phyloP scores from a whole-genome alignment of 345 rosid species.

The Sapria himalayana region DNA sequence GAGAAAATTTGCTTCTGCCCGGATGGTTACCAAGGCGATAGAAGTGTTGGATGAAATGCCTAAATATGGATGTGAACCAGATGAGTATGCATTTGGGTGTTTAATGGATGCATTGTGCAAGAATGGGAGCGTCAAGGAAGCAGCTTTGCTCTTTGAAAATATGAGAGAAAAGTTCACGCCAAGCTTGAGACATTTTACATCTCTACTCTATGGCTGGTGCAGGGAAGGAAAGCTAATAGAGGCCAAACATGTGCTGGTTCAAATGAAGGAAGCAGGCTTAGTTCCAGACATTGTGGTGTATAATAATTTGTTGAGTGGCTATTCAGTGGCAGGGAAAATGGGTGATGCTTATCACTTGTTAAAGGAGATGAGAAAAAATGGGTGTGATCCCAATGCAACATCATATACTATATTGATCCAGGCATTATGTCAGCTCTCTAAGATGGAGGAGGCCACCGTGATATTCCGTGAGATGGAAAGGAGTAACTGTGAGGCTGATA shows the following conservation, averaged over 20 bases:
- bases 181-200: constrained; percentile 37
- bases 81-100: constrained; percentile 56
- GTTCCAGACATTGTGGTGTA: constrained; percentile 67
- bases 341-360: constrained; percentile 53
- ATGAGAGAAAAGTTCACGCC: constrained; percentile 39
- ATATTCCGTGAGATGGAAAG: constrained; percentile 62
- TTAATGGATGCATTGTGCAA: constrained; percentile 73
- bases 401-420: constrained; percentile 64
- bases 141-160: constrained; percentile 63
- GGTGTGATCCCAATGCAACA: constrained; percentile 36
- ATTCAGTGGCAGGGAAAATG: constrained; percentile 41
- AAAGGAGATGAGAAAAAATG: constrained; percentile 57
- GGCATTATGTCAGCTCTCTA: constrained; percentile 44
- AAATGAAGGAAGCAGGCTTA: constrained; percentile 68
- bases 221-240: constrained; percentile 71
- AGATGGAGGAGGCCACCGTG: constrained; percentile 55
- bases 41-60: constrained; percentile 91
- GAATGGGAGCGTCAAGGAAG: constrained; percentile 63
- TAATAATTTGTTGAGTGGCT: constrained; percentile 53
- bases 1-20: constrained; percentile 47
- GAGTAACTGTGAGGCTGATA: constrained; percentile 48
- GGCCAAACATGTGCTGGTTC: constrained; percentile 64
- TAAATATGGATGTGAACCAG: constrained; percentile 58
- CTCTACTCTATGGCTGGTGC: constrained; percentile 83
- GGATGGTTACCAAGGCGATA: constrained; percentile 65